A percentile compares a stretch with the other conserved stretches of the same genome.
These are phyloP conservation scores for Trichoderma sp. DNA, from an alignment of 2,329 filamentous ascomycete species.

Conservation along the genomic window DNA sequence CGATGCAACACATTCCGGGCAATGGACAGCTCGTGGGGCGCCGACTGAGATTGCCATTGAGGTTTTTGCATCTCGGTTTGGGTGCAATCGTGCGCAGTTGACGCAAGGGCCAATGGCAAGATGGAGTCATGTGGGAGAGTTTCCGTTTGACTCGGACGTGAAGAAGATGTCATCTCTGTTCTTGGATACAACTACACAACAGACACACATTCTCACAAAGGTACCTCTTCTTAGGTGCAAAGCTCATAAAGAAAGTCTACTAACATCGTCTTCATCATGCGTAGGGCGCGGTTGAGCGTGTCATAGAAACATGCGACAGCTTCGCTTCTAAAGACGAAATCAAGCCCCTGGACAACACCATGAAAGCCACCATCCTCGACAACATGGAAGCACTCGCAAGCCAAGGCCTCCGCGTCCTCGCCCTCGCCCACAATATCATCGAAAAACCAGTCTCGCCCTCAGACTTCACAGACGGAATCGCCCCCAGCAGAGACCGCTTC, in stretches of 20 bases:
- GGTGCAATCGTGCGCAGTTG: slow-evolving; percentile 42
- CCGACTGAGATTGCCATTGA: slow-evolving; percentile 62
- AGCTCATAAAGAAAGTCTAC: background rate
- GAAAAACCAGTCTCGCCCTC: slow-evolving; percentile 32
- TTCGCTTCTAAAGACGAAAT: slow-evolving; percentile 46
- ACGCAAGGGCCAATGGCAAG: slow-evolving; percentile 32
- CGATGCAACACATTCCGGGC: slow-evolving; percentile 31
- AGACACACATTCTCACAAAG: slow-evolving; percentile 56
- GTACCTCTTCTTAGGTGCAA: background rate
- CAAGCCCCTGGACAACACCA: slow-evolving; percentile 41
- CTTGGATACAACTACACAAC: slow-evolving; percentile 36
- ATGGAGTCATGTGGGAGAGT: slow-evolving; percentile 52
- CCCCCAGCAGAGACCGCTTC: slow-evolving; percentile 33
- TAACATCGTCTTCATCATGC: background rate
- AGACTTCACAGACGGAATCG: slow-evolving; percentile 35
- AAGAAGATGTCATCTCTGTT: slow-evolving; percentile 63
- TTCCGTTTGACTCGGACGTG: slow-evolving; percentile 60
- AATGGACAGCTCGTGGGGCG: slow-evolving; percentile 51
- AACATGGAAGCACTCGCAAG: slow-evolving; percentile 69
- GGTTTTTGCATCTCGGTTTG: slow-evolving; percentile 59
- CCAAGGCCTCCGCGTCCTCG: slow-evolving; percentile 67
- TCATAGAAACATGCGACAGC: slow-evolving; percentile 61
- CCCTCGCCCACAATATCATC: slow-evolving; percentile 51
- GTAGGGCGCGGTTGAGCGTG: slow-evolving; percentile 64
- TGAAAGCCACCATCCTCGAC: slow-evolving; percentile 55